These are phyloP conservation scores for Podaxis sp. DNA, from an alignment of 768 basidiomycete species.

Conservation along the genomic window DNA sequence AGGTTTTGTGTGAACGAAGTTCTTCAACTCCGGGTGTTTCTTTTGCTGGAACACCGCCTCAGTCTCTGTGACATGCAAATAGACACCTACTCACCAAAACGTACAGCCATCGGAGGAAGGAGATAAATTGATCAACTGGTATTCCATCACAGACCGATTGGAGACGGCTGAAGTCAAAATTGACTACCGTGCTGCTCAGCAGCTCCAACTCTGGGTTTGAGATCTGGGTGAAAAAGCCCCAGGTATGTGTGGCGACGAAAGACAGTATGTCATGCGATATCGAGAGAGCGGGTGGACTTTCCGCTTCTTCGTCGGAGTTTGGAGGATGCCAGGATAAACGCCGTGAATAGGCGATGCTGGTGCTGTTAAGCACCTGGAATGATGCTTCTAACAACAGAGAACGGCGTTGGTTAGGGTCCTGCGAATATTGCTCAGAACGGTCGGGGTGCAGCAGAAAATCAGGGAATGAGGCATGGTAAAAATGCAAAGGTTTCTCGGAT, in stretches of 20 bases:
- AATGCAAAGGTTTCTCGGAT: not conserved
- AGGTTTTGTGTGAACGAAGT: not conserved
- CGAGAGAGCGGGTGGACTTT: not conserved
- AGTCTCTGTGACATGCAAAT: not conserved
- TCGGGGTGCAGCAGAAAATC: not conserved
- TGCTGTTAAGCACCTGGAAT: not conserved
- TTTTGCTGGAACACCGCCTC: not conserved
- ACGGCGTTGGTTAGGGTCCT: not conserved
- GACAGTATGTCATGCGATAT: not conserved
- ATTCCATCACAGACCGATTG: not conserved
- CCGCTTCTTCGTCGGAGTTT: not conserved
- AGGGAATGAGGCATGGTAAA: not conserved
- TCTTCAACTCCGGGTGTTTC: not conserved
- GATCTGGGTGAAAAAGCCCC: not conserved
- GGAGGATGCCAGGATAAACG: not conserved
- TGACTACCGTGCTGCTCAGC: not conserved
- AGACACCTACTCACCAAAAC: not conserved
- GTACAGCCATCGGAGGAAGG: not conserved
- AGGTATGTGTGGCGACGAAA: not conserved
- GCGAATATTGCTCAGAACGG: not conserved
- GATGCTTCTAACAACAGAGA: not conserved
- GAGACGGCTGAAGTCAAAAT: not conserved
- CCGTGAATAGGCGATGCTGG: not conserved
- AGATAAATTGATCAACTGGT: not conserved
- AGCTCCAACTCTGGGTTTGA: not conserved